These are phyloP conservation scores for Camelina laxa DNA, from an alignment of 345 rosid species.

Conservation along the genomic window DNA sequence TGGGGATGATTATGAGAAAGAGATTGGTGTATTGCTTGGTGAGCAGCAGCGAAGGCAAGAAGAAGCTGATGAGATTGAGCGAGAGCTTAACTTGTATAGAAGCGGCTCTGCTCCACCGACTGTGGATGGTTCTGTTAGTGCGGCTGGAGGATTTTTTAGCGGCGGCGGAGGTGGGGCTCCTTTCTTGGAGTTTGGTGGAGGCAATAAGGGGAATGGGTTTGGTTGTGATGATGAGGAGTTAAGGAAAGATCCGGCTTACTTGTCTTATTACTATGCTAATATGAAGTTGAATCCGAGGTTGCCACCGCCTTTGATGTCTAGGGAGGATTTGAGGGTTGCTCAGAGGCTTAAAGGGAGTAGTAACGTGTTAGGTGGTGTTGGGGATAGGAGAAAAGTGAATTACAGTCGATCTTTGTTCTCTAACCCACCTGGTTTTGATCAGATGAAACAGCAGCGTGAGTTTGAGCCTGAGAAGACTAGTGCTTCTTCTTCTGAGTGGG, in stretches of 20 bases:
- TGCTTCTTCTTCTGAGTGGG: slow-evolving; percentile 70
- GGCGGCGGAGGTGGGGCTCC: slow-evolving; percentile 39
- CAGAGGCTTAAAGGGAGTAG: slow-evolving; percentile 63
- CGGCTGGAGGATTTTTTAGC: slow-evolving; percentile 69
- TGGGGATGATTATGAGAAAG: slow-evolving; percentile 77
- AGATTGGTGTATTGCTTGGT: slow-evolving; percentile 60
- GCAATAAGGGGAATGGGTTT: slow-evolving; percentile 50
- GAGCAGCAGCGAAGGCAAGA: slow-evolving; percentile 68
- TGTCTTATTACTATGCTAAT: slow-evolving; percentile 74
- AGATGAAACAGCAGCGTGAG: slow-evolving; percentile 43
- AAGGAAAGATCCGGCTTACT: slow-evolving; percentile 83
- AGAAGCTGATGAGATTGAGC: slow-evolving; percentile 64
- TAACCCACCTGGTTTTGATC: slow-evolving; percentile 79
- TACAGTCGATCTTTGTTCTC: slow-evolving; percentile 62
- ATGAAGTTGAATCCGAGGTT: slow-evolving; percentile 85
- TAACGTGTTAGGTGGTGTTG: slow-evolving; percentile 56
- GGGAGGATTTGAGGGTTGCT: slow-evolving; percentile 80
- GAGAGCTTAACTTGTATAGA: slow-evolving; percentile 68
- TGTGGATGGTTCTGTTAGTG: slow-evolving; percentile 77
- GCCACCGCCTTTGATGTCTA: slow-evolving; percentile 87
- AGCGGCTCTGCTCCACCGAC: slow-evolving; percentile 98
- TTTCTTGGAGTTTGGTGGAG: slow-evolving; percentile 39
- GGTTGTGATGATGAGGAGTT: slow-evolving; percentile 66
- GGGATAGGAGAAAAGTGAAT: slow-evolving; percentile 62
- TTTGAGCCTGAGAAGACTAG: slow-evolving; percentile 40